phyloP scores from a whole-genome alignment of 345 rosid genomes.

The Ricinus communis region DNA sequence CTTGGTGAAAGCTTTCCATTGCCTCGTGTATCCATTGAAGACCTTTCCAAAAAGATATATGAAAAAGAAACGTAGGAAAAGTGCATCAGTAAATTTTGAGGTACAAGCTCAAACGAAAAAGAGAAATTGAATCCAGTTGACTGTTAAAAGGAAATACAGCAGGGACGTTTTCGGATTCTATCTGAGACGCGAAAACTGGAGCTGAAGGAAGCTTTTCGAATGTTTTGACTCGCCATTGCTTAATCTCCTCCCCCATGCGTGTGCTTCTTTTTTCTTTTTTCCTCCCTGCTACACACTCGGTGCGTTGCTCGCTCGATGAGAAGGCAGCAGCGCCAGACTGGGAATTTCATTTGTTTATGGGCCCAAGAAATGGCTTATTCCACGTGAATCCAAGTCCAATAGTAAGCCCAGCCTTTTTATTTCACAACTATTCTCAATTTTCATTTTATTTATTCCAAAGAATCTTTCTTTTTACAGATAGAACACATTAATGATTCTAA shows the following conservation, averaged over 20 bases:
- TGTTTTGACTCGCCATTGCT: constrained; percentile 27
- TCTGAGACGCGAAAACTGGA: constrained; percentile 48
- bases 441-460: too few relatives aligned
- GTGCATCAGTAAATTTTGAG: not conserved
- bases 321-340: too few relatives aligned
- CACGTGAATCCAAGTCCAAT: too few relatives aligned
- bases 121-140: not conserved
- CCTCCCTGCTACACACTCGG: too few relatives aligned
- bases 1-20: constrained; percentile 59
- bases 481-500: too few relatives aligned
- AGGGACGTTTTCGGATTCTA: constrained; percentile 69
- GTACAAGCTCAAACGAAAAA: not conserved
- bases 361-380: too few relatives aligned
- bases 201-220: constrained; percentile 54
- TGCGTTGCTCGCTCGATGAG: too few relatives aligned
- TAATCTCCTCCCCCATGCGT: constrained; percentile 27
- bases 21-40: constrained; percentile 51
- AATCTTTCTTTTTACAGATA: too few relatives aligned
- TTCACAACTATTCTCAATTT: too few relatives aligned
- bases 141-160: constrained; percentile 42
- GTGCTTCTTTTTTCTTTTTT: too few relatives aligned
- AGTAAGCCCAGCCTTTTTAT: too few relatives aligned
- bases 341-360: too few relatives aligned
- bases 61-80: not conserved
- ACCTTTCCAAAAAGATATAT: constrained; percentile 40